Evolutionary conservation across 1,284 basidiomycete genomes (phyloP).

Genomic region (Puccinia hordei): DNA sequence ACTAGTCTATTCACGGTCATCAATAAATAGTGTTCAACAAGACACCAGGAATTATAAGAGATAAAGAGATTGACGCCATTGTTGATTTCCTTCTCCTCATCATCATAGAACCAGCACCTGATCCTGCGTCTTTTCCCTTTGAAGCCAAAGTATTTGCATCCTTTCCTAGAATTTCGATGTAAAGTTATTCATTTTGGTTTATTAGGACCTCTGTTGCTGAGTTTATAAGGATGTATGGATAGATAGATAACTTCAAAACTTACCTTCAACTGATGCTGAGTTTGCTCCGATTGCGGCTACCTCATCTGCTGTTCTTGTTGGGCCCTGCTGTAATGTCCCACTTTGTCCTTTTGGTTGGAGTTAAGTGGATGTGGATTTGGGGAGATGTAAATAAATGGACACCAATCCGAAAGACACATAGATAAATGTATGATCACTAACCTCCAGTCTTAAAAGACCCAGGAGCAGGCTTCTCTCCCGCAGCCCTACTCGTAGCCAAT

Average conservation of each 20-base stretch:
- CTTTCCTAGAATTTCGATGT: not conserved
- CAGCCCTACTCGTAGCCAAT: not conserved
- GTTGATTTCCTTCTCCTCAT: not conserved
- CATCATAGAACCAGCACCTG: not conserved
- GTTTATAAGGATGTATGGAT: not conserved
- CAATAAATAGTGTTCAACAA: conserved; percentile 13
- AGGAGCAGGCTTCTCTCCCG: not conserved
- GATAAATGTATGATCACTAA: not conserved
- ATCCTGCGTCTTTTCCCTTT: not conserved
- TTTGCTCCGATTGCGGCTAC: not conserved
- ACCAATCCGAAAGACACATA: not conserved
- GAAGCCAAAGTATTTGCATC: conserved; percentile 3
- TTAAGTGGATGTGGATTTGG: not conserved
- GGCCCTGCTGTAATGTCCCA: conserved; percentile 9
- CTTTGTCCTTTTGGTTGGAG: not conserved
- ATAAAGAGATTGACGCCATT: not conserved
- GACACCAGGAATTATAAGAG: not conserved
- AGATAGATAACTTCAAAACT: not conserved
- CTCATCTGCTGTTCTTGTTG: conserved; percentile 9
- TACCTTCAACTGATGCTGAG: conserved; percentile 2
- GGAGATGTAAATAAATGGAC: not conserved
- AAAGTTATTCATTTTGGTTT: not conserved
- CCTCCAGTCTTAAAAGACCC: not conserved
- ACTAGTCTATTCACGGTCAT: not conserved
- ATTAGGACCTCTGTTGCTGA: not conserved